Conservation (phyloP, 1,284 basidiomycete genomes). For the Rhodotorula sp. region DNA sequence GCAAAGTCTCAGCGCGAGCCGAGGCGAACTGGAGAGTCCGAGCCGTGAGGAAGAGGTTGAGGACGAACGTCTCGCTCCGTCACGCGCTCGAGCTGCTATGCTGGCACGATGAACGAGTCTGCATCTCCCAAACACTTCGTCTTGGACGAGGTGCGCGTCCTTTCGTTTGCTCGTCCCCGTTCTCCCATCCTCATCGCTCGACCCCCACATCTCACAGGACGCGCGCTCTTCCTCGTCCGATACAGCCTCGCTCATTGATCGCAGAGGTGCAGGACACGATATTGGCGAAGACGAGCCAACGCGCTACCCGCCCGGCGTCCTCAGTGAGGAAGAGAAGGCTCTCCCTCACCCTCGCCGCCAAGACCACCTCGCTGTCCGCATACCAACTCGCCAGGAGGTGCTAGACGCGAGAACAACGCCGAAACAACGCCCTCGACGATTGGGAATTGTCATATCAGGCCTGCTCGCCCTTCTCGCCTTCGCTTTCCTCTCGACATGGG, state of each 20-base stretch:
- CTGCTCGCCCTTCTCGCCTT: slow-evolving; percentile 10
- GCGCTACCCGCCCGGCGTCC: neutral
- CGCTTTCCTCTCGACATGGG: slow-evolving; percentile 6
- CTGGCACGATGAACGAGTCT: slow-evolving; percentile 4
- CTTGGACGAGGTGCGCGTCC: slow-evolving; percentile 28
- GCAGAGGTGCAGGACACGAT: neutral
- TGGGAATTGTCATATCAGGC: neutral
- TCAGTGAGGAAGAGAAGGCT: neutral
- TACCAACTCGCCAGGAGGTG: slow-evolving; percentile 19
- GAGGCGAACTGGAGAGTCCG: no score
- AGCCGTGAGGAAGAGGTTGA: no score
- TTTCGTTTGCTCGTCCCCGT: no score
- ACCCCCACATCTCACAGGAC: slow-evolving; percentile 26
- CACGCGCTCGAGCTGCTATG: no score
- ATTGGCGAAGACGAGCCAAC: no score
- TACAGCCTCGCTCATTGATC: slow-evolving; percentile 24
- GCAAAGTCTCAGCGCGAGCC: no score
- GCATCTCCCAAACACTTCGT: slow-evolving; percentile 20
- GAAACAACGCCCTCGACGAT: neutral
- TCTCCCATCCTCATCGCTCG: neutral
- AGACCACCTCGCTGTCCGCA: neutral
- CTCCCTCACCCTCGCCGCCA: neutral
- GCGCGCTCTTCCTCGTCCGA: slow-evolving; percentile 3
- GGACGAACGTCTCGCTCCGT: no score
- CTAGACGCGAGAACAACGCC: neutral